A percentile compares a stretch with the other conserved stretches of the same genome.
Evolutionary conservation across 1,284 basidiomycete species (phyloP).

Genomic region (Pyrrhoderma lamaoense): DNA sequence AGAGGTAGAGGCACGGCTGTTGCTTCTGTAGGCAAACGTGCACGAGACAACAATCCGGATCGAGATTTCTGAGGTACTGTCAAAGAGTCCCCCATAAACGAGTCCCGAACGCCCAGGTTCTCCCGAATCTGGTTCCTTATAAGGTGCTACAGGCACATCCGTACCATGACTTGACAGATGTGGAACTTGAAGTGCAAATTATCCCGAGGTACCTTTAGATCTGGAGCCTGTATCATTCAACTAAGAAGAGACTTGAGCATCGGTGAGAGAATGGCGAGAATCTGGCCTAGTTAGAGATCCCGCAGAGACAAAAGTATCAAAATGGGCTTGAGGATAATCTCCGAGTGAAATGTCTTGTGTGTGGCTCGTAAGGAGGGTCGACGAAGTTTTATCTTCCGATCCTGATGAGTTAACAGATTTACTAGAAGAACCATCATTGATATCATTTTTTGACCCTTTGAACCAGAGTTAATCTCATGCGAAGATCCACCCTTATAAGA

Average conservation of each 20-base stretch:
- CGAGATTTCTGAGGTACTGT: neutral
- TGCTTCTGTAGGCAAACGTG: conserved; percentile 33
- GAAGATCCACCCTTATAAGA: neutral
- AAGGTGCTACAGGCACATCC: neutral
- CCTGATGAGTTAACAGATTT: neutral
- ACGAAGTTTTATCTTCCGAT: no score
- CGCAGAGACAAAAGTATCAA: neutral
- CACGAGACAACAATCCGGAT: conserved; percentile 22
- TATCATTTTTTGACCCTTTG: neutral
- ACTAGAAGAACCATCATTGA: neutral
- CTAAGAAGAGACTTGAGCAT: neutral
- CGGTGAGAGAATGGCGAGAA: neutral
- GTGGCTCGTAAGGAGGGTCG: neutral
- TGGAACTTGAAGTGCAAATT: neutral
- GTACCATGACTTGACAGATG: neutral
- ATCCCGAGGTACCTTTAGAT: neutral
- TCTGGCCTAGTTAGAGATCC: neutral
- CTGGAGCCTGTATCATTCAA: neutral
- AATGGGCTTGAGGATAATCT: conserved; percentile 4
- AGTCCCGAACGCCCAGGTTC: neutral
- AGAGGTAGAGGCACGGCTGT: conserved; percentile 40
- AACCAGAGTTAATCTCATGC: neutral
- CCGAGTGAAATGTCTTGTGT: neutral
- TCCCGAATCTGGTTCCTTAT: neutral
- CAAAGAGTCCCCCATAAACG: neutral